Evolutionary conservation across 495 filamentous ascomycete genomes (phyloP), one percentile per base, ranked within the genome.

Genomic region (Tuber magnatum): DNA sequence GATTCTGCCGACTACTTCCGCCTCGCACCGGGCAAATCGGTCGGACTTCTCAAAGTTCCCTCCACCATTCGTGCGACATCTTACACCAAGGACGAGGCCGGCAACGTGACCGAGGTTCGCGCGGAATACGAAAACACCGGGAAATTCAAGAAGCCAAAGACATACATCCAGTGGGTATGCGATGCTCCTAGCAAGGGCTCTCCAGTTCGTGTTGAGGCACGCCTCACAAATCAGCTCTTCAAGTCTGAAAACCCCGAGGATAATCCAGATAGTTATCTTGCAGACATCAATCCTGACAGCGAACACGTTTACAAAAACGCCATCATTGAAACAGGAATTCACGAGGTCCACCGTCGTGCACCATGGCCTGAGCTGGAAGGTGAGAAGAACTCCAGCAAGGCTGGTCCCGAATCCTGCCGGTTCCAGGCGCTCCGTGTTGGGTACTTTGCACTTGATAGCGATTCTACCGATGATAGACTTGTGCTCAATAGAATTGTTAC

Each of bases 401-500:
- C 84, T 12, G 90, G 90, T 0, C 87, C 87, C 0, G 91, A 94
- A 83, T 90, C 88, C 69, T 91, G 97, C 1, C 86, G 96, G 32
- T 99, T 99, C 87, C 96, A 99, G 85, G 95, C 89, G 20, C 89
- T 97, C 88, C 88, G 96, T 32, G 90, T 94, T 71, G 95, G 90
- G 20, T 99, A 97, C 83, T 97, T 94, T 87, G 85, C 89, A 48
- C 83, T 97, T 82, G 95, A 99, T 83, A 88, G 87, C 12, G 94
- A 97, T 80, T 90, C 88, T n/a, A 91, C 87, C 3, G 88, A 89
- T 43, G 91, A 91, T 44, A 91, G 89, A 81, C 84, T 97, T 70
- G 89, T 98, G 73, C 84, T 99, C 41, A 99, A 97, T 85, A 88
- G 93, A 61, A 97, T 99, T 81, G 94, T 97, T 48, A 91, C 90